phyloP scores from a whole-genome alignment of 176 grass and related monocot species.

The Aegilops bicornis region DNA sequence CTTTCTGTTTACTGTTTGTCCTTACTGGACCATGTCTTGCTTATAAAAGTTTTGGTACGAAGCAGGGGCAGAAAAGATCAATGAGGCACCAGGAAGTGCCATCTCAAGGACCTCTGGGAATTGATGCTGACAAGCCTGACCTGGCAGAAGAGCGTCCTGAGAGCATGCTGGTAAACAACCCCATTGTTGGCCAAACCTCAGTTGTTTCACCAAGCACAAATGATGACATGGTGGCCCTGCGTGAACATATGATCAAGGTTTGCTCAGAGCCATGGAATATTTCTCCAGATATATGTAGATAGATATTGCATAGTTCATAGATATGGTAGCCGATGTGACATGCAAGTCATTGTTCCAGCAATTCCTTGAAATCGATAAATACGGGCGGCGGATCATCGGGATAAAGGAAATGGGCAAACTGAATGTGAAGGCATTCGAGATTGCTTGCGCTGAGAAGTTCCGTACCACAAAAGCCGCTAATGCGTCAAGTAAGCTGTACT shows the following conservation, averaged over 20 bases:
- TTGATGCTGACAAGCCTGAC: not conserved
- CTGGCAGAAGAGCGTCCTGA: not conserved
- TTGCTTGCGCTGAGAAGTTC: conserved; percentile 22
- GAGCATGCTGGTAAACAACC: not conserved
- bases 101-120: too few relatives aligned
- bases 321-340: not conserved
- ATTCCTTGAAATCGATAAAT: conserved; percentile 15
- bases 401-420: conserved; percentile 52
- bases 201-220: not conserved
- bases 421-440: conserved; percentile 27
- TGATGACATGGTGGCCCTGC: conserved; percentile 16
- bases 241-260: conserved; percentile 38
- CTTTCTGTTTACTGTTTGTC: not conserved
- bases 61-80: not conserved
- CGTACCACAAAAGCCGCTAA: conserved; percentile 12
- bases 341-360: conserved; percentile 17
- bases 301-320: not conserved
- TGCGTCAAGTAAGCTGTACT: not conserved
- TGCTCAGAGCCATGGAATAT: not conserved
- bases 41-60: not conserved
- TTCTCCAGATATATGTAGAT: not conserved
- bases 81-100: not conserved
- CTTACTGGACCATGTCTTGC: not conserved
- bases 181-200: not conserved
- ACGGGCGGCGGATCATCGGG: conserved; percentile 16